Conservation (phyloP, 345 rosid species). For the Brassica rapa region DNA sequence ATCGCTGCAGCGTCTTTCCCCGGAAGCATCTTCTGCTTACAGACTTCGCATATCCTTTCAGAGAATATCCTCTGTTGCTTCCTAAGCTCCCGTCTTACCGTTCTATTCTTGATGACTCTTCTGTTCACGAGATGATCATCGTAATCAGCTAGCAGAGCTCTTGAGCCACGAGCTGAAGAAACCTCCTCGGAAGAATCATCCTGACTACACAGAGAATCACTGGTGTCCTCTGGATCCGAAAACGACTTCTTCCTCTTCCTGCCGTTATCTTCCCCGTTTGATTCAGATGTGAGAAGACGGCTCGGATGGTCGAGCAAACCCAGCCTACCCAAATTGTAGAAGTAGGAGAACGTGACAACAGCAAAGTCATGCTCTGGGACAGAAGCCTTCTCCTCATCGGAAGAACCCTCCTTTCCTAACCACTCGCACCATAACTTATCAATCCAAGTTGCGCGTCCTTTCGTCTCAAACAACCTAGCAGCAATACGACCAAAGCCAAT, state of each 20-base stretch:
- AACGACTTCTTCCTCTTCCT: conserved; percentile 69
- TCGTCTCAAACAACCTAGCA: conserved; percentile 54
- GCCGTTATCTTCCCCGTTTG: conserved; percentile 41
- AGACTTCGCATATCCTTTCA: conserved; percentile 86
- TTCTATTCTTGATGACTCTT: conserved; percentile 58
- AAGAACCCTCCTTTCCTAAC: conserved; percentile 57
- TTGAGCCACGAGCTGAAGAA: conserved; percentile 37
- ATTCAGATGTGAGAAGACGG: conserved; percentile 51
- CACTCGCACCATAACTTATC: conserved; percentile 92
- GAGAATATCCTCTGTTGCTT: conserved; percentile 76
- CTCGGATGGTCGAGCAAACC: conserved; percentile 62
- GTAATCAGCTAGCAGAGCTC: conserved; percentile 49
- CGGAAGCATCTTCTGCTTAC: conserved; percentile 92
- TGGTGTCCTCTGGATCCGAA: conserved; percentile 81
- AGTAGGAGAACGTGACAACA: conserved; percentile 59
- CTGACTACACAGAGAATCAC: conserved; percentile 59
- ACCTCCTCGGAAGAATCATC: conserved; percentile 72
- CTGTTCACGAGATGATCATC: conserved; percentile 65
- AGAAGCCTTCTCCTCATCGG: conserved; percentile 38
- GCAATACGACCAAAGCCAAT: conserved; percentile 63
- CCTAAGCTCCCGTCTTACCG: conserved; percentile 73
- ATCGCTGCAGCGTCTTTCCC: conserved; percentile 83
- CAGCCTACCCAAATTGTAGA: conserved; percentile 69
- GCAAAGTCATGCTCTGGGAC: conserved; percentile 72
- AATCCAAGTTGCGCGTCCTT: conserved; percentile 44